Percentiles rank a stretch among this genome's conserved stretches.
Evolutionary conservation across 2,329 filamentous ascomycete species (phyloP).

Genomic region (Xylariaceae sp.): DNA sequence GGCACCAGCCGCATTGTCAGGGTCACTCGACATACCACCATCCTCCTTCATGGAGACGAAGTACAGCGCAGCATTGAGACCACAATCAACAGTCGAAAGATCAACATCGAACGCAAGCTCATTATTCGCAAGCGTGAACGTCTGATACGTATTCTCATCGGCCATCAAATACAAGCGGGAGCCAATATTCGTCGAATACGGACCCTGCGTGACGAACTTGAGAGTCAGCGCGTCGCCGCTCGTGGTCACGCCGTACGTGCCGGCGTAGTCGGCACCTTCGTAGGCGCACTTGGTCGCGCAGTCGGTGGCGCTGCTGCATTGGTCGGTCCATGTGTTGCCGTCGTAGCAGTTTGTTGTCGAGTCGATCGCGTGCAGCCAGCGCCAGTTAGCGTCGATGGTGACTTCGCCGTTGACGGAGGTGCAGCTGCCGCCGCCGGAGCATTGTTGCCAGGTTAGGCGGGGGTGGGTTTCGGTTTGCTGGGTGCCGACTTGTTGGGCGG

Average conservation of each 20-base stretch:
- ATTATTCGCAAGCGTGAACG: slow-evolving; percentile 52
- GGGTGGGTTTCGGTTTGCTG: slow-evolving; percentile 42
- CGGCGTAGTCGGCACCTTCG: slow-evolving; percentile 43
- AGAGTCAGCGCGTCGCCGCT: slow-evolving; percentile 44
- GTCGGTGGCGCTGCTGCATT: slow-evolving; percentile 36
- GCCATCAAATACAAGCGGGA: slow-evolving; percentile 56
- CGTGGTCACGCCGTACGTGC: slow-evolving; percentile 45
- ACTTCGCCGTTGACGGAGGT: slow-evolving; percentile 40
- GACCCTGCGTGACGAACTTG: slow-evolving; percentile 48
- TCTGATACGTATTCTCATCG: slow-evolving; percentile 51
- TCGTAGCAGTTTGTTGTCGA: slow-evolving; percentile 45
- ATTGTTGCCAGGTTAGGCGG: slow-evolving; percentile 43
- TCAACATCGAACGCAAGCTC: slow-evolving; percentile 63
- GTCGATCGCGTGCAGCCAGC: slow-evolving; percentile 43
- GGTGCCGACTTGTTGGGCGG: slow-evolving; percentile 42
- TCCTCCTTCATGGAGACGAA: slow-evolving; percentile 52
- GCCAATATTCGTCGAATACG: slow-evolving; percentile 38
- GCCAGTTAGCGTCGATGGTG: slow-evolving; percentile 50
- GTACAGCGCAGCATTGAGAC: slow-evolving; percentile 60
- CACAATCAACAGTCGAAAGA: slow-evolving; percentile 54
- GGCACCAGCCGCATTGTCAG: slow-evolving; percentile 40
- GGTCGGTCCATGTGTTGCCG: slow-evolving; percentile 37
- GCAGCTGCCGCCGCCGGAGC: slow-evolving; percentile 41
- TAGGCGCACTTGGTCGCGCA: slow-evolving; percentile 43
- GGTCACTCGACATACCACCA: slow-evolving; percentile 44